Base-by-base conservation (phyloP, 805 yeast species). In the Saccharomycopsis selenospora region DNA sequence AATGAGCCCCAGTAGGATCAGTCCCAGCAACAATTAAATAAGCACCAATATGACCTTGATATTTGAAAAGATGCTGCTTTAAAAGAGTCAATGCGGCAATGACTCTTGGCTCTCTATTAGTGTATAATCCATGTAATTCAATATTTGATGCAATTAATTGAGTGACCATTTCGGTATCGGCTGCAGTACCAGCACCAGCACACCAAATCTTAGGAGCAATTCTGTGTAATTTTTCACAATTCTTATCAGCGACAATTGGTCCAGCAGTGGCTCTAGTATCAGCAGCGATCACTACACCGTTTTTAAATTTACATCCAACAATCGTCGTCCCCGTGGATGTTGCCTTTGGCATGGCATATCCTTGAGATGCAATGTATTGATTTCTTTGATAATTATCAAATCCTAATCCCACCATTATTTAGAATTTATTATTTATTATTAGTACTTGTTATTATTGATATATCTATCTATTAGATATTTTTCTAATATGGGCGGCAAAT, bases 151-250 rank as follows among this genome's bases (percentile, higher is more conserved):
- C 79, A 57, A 89, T 89, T 61, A 93, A 73, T 66, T 89, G 96
- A 3, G 99, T 93, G 36, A 93, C 98, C 80, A 89, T 88, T 66
- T 93, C 98, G 10, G 97, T 93, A 65, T 93, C 99, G 5, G 99
- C 98, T 26, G 99, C 99, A n/a, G 99, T 93, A 66, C 99, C 99
- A 2, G 99, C 99, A 61, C 99, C 99, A 46, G 99, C 99, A 80
- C 99, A 91, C 97, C 97, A 91, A 63, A 90, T 89, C 61, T 76
- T 77, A 7, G 97, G 96, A 4, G 96, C 77, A 56, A 90, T 74
- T 57, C 95, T 71, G 68, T 91, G 97, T 56, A 93, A 73, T 68
- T 91, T 91, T 62, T 89, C 96, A 74, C 97, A 90, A 71, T 93
- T 93, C 72, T 93, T 93, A 69, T 93, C 98, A 5, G 99, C 99